phyloP scores from a whole-genome alignment of 75 land plant species.

The Selaginella moellendorffii region DNA sequence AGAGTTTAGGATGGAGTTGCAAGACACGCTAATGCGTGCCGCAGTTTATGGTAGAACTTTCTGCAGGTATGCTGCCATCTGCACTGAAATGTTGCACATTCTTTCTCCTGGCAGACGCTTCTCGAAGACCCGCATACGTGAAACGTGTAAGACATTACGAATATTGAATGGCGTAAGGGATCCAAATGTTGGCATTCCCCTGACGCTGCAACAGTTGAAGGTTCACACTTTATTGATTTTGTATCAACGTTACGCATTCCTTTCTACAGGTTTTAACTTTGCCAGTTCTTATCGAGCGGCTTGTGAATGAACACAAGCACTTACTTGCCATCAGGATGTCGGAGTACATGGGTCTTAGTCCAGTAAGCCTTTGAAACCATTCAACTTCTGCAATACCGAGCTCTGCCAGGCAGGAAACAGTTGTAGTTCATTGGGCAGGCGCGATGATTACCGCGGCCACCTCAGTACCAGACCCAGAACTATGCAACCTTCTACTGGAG shows the following conservation, averaged over 20 bases:
- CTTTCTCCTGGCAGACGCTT: constrained; percentile 62
- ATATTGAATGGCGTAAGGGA: constrained; percentile 89
- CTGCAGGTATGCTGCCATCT: too few relatives aligned
- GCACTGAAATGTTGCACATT: too few relatives aligned
- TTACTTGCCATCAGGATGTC: constrained; percentile 82
- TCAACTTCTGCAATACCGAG: too few relatives aligned
- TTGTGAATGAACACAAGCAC: constrained; percentile 70
- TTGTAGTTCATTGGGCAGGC: constrained; percentile 95
- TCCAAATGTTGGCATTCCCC: constrained; percentile 83
- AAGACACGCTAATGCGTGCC: constrained; percentile 72
- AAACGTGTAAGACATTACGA: constrained; percentile 81
- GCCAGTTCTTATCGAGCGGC: constrained; percentile 62
- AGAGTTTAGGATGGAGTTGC: constrained; percentile 82
- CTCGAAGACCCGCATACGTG: constrained; percentile 58
- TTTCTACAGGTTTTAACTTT: constrained; percentile 58
- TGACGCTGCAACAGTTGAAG: constrained; percentile 82
- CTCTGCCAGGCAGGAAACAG: constrained; percentile 51
- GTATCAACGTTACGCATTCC: neutral
- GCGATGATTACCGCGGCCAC: constrained; percentile 64
- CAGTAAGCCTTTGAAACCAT: constrained; percentile 22
- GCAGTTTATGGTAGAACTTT: constrained; percentile 97
- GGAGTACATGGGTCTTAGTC: constrained; percentile 68
- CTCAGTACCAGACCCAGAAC: constrained; percentile 45
- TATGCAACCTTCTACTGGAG: constrained; percentile 73
- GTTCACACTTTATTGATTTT: constrained; percentile 9